A percentile compares a stretch with the other conserved stretches of the same genome.
Evolutionary conservation across 1,284 basidiomycete genomes (phyloP).

Genomic region (Sparassis latifolia): DNA sequence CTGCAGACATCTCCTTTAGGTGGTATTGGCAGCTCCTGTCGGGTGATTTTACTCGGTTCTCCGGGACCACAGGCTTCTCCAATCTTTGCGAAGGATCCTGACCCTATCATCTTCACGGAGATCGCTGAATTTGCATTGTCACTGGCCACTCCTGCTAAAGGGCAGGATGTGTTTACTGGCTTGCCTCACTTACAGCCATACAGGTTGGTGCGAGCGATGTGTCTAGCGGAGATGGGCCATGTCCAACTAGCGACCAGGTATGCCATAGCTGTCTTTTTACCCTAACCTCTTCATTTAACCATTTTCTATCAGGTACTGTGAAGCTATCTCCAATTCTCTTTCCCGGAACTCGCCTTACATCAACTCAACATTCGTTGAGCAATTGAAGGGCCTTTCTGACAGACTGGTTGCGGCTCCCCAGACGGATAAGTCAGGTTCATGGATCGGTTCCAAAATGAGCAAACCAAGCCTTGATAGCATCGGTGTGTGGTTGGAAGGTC

Average conservation of each 20-base stretch:
- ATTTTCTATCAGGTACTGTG: conserved; percentile 70
- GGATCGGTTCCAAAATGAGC: conserved; percentile 77
- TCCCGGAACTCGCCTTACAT: conserved; percentile 64
- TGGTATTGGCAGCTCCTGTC: conserved; percentile 55
- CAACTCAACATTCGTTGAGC: conserved; percentile 61
- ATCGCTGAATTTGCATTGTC: conserved; percentile 90
- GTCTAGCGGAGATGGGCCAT: conserved; percentile 78
- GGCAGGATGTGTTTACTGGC: conserved; percentile 81
- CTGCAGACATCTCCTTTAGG: conserved; percentile 76
- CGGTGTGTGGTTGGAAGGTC: conserved; percentile 91
- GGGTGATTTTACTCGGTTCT: conserved; percentile 63
- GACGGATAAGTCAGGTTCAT: conserved; percentile 66
- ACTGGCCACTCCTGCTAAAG: conserved; percentile 66
- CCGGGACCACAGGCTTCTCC: conserved; percentile 47
- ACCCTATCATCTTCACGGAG: conserved; percentile 85
- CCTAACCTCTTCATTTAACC: not conserved
- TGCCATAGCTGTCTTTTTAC: conserved; percentile 11
- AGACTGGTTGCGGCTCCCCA: conserved; percentile 75
- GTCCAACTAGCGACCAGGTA: conserved; percentile 69
- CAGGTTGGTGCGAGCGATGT: conserved; percentile 74
- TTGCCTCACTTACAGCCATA: conserved; percentile 88
- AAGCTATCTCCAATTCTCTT: conserved; percentile 76
- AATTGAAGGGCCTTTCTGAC: conserved; percentile 78
- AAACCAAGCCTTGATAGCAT: conserved; percentile 91
- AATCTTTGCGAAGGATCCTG: conserved; percentile 63